Evolutionary conservation across 2,329 filamentous ascomycete species (phyloP).

Genomic region (Amauroascus verrucosus): DNA sequence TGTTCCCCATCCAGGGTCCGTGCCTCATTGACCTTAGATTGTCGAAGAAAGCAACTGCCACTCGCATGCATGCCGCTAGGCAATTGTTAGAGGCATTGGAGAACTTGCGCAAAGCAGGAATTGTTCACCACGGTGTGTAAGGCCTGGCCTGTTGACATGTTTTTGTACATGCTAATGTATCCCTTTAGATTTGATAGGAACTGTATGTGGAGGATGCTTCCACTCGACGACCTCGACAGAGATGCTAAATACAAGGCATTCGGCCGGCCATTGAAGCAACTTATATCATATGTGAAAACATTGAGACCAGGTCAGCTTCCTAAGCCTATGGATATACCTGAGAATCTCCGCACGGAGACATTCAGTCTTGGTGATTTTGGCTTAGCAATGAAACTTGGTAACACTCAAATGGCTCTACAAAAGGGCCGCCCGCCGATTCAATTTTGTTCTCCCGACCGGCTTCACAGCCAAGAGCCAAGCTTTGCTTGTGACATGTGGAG

Average conservation of each 20-base stretch:
- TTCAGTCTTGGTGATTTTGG: constrained; percentile 19
- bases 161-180: too few relatives aligned
- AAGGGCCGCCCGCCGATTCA: constrained; percentile 15
- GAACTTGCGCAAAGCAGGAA: constrained; percentile 22
- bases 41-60: constrained; percentile 11
- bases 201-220: not conserved
- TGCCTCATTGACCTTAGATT: not conserved
- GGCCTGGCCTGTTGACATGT: too few relatives aligned
- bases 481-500: constrained; percentile 26
- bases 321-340: not conserved
- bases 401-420: constrained; percentile 11
- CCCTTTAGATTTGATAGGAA: too few relatives aligned
- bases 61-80: constrained; percentile 23
- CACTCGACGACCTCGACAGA: not conserved
- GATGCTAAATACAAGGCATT: not conserved
- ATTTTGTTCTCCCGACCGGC: constrained; percentile 23
- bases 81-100: constrained; percentile 22
- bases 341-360: not conserved
- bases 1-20: not conserved
- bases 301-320: not conserved
- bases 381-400: constrained; percentile 21
- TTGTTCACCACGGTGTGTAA: constrained; percentile 20
- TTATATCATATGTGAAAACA: not conserved
- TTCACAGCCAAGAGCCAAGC: constrained; percentile 21
- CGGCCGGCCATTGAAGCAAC: not conserved